Percentiles rank a stretch among this genome's conserved stretches.
Conservation (phyloP, 495 filamentous ascomycete species). For the Aspergillus steynii region DNA sequence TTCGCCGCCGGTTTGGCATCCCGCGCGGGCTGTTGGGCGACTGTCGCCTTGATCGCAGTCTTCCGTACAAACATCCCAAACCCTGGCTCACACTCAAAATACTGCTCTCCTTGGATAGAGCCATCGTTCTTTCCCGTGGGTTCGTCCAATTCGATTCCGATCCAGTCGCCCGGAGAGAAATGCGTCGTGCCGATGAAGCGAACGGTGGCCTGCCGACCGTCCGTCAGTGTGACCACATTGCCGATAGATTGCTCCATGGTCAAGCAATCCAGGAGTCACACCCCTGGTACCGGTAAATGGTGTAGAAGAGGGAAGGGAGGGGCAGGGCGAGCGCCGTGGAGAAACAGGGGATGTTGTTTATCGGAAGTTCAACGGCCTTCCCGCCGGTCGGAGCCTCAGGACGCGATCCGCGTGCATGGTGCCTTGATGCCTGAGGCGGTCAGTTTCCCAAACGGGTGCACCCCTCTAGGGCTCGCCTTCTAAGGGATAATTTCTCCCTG, state of each 20-base stretch:
- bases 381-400: slow-evolving; percentile 19
- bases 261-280: slow-evolving; percentile 13
- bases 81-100: slow-evolving; percentile 80
- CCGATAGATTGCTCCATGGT: slow-evolving; percentile 47
- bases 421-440: slow-evolving; percentile 23
- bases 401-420: slow-evolving; percentile 13
- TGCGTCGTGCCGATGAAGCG: slow-evolving; percentile 77
- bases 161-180: slow-evolving; percentile 82
- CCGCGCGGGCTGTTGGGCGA: slow-evolving; percentile 59
- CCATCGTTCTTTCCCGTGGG: slow-evolving; percentile 94
- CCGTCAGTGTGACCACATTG: slow-evolving; percentile 66
- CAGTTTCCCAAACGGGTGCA: not conserved
- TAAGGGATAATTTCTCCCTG: not conserved
- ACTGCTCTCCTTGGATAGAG: slow-evolving; percentile 81
- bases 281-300: slow-evolving; percentile 1
- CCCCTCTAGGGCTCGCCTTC: too few relatives aligned
- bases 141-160: slow-evolving; percentile 85
- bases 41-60: slow-evolving; percentile 47
- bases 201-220: slow-evolving; percentile 74
- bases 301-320: slow-evolving; percentile 2
- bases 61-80: slow-evolving; percentile 90
- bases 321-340: slow-evolving; percentile 1
- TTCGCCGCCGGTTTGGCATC: slow-evolving; percentile 38
- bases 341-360: slow-evolving; percentile 23
- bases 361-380: slow-evolving; percentile 12